Base-by-base conservation (phyloP, 1,284 basidiomycete species). In the Vanrija sp. region DNA sequence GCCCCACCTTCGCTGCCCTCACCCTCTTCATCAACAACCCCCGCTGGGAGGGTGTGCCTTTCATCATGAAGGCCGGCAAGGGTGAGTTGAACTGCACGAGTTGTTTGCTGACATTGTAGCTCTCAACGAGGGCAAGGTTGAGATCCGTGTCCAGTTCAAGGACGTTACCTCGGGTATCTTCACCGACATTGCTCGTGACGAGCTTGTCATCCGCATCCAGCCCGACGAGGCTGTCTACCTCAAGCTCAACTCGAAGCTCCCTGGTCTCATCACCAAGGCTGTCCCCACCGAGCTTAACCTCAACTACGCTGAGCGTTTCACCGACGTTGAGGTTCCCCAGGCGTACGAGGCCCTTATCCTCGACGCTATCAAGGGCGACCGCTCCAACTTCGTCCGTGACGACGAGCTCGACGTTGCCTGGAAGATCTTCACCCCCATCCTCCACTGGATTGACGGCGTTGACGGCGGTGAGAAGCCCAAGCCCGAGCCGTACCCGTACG, bases 341-440 rank as follows among this genome's bases (percentile, higher is more conserved):
- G 92, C 93, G 34, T 96, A 96, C 75, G 92, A 96, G 78, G 86
- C 87, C 18, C 84, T 95, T 54, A 91, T 95, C 68, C 81, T 93
- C 59, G 91, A 95, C 69, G 89, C 89, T 7, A 81, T 95, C 73
- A 89, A 86, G 67, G 78, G 79, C 42, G 79, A 80, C 64, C 78
- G 78, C 67, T 77, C 75, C 42, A 79, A 80, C 75, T 96, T 96
- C 80, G 93, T 97, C 47, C 85, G 93, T 64, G 85, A 96, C 74
- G 93, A 97, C 75, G 93, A 96, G 78, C 81, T 96, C 65, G 92
- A 96, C 69, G 86, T 87, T 54, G 92, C 93, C 12, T 97, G 93
- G 93, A 94, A 93, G 89, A 94, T 95, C 76, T 95, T 94, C 80
- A 95, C 91, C 18, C 91, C 91, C 16, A 89, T 94, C 72, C 78